phyloP scores from a whole-genome alignment of 441 rosid genomes.

The Erodium chrysanthum region DNA sequence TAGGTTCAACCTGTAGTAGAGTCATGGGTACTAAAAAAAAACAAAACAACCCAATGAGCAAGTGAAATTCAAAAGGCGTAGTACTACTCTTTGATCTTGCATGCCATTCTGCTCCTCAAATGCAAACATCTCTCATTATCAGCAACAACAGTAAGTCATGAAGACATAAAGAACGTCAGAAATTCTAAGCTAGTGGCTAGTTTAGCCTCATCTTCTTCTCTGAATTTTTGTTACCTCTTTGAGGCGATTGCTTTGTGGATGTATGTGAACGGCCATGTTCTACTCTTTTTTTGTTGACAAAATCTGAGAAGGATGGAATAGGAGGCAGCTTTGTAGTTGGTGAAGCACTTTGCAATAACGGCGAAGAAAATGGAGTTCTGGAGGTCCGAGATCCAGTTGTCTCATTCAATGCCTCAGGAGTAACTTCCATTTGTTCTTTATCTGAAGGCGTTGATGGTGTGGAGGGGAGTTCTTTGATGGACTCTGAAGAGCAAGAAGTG shows the following conservation, averaged over 20 bases:
- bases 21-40: too few species aligned
- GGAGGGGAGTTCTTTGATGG: conserved; percentile 20
- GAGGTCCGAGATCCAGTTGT: conserved; percentile 10
- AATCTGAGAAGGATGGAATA: conserved; percentile 74
- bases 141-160: neutral
- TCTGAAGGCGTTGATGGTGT: conserved; percentile 15
- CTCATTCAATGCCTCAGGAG: conserved; percentile 15
- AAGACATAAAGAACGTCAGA: neutral
- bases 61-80: too few species aligned
- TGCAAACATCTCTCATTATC: too few species aligned
- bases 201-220: conserved; percentile 48
- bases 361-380: neutral
- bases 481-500: conserved; percentile 18
- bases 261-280: conserved; percentile 11
- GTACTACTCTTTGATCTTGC: too few species aligned
- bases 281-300: conserved; percentile 34
- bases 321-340: conserved; percentile 28
- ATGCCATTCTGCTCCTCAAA: too few species aligned
- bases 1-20: too few species aligned
- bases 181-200: conserved; percentile 16
- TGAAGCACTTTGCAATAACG: conserved; percentile 7
- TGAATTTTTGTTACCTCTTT: conserved; percentile 18
- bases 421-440: conserved; percentile 19
- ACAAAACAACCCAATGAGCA: too few species aligned
- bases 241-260: conserved; percentile 24